These are phyloP conservation scores for Aspergillus heteromorphus DNA, from an alignment of 495 filamentous ascomycete genomes.

Conservation along the genomic window DNA sequence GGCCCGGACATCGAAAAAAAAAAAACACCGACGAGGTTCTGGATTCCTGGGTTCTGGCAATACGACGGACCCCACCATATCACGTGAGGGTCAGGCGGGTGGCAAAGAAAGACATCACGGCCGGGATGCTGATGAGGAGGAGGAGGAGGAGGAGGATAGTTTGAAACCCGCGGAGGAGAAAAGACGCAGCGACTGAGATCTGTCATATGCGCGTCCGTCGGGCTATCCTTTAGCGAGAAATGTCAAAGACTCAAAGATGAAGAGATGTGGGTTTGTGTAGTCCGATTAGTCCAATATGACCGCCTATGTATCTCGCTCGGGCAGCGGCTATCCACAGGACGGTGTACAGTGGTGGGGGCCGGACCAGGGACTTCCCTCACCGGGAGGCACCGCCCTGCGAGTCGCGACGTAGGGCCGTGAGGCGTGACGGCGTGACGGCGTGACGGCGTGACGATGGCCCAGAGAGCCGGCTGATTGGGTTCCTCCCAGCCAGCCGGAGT, in stretches of 20 bases:
- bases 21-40: neutral
- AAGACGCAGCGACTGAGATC: neutral
- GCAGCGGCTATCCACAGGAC: neutral
- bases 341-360: too few species aligned
- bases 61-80: conserved; percentile 3
- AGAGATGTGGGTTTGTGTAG: neutral
- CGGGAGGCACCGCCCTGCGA: neutral
- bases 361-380: neutral
- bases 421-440: too few species aligned
- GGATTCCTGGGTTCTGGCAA: neutral
- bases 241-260: neutral
- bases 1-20: neutral
- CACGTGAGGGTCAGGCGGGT: conserved; percentile 5
- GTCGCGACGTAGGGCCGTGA: too few species aligned
- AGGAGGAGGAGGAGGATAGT: neutral
- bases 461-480: neutral
- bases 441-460: too few species aligned
- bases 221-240: neutral
- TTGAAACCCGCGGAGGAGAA: neutral
- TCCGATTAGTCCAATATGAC: too few species aligned
- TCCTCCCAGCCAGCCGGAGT: too few species aligned
- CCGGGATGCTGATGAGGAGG: neutral
- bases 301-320: neutral
- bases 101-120: neutral
- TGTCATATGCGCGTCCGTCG: neutral